phyloP scores from a whole-genome alignment of 257 asterid species.

The Capsicum chinense region DNA sequence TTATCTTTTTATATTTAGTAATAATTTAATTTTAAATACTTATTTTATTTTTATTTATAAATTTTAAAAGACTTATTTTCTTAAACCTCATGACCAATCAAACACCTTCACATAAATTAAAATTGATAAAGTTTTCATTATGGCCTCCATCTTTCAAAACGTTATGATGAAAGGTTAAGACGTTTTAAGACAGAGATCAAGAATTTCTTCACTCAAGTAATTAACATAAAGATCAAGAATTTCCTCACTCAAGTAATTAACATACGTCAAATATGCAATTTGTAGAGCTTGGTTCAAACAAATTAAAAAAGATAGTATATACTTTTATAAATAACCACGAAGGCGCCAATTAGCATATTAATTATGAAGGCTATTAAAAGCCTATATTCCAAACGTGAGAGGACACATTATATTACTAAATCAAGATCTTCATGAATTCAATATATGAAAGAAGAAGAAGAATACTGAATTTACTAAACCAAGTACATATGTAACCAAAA shows the following conservation, averaged over 20 bases:
- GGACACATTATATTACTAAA: not conserved
- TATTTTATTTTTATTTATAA: no score
- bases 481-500: not conserved
- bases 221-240: not conserved
- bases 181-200: no score
- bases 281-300: not conserved
- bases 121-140: no score
- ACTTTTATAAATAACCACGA: not conserved
- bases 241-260: no score
- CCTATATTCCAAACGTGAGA: not conserved
- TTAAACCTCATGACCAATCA: no score
- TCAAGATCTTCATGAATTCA: not conserved
- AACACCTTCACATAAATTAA: no score
- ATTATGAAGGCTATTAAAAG: not conserved
- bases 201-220: not conserved
- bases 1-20: no score
- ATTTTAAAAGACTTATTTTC: no score
- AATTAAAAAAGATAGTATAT: not conserved
- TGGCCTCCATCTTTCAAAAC: no score
- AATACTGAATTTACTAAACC: not conserved
- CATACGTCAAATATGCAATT: not conserved
- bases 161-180: no score
- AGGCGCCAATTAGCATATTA: not conserved
- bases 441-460: not conserved
- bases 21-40: no score